Conservation (phyloP, 176 grass and related monocot species). For the Oropetium thomaeum region DNA sequence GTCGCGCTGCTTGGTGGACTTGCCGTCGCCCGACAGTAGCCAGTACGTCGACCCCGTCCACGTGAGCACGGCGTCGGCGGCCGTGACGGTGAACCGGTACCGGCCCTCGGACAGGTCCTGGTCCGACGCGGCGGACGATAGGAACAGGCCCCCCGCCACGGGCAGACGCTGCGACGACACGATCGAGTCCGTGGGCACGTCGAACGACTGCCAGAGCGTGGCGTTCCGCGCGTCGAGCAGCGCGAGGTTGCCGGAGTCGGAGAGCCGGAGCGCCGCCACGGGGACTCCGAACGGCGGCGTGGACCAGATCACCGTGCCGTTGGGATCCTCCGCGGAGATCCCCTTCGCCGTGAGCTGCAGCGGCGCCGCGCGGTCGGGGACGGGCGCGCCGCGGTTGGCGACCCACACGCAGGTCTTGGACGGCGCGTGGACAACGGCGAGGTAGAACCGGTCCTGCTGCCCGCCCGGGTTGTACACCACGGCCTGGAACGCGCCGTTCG, state of each 20-base stretch:
- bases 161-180: constrained; percentile 51
- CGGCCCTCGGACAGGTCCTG: constrained; percentile 37
- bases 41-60: constrained; percentile 62
- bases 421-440: constrained; percentile 51
- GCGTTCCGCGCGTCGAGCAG: constrained; percentile 49
- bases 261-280: constrained; percentile 38
- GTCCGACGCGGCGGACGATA: constrained; percentile 42
- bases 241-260: constrained; percentile 50
- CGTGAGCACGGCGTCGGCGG: constrained; percentile 30
- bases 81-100: constrained; percentile 50
- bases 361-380: constrained; percentile 38
- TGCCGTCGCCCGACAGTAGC: constrained; percentile 44
- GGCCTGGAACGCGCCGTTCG: constrained; percentile 45
- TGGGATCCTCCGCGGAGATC: constrained; percentile 35
- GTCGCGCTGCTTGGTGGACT: constrained; percentile 45
- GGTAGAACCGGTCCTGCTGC: constrained; percentile 46
- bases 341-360: constrained; percentile 31
- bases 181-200: constrained; percentile 48
- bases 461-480: constrained; percentile 40
- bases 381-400: constrained; percentile 55
- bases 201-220: constrained; percentile 75
- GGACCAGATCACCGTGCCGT: constrained; percentile 53
- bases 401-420: constrained; percentile 56
- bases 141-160: constrained; percentile 10
- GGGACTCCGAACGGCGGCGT: constrained; percentile 27